Percentiles rank a stretch among this genome's conserved stretches.
phyloP scores from a whole-genome alignment of 108 stramenopile genomes.

The Cyclostephanos tholiformis region DNA sequence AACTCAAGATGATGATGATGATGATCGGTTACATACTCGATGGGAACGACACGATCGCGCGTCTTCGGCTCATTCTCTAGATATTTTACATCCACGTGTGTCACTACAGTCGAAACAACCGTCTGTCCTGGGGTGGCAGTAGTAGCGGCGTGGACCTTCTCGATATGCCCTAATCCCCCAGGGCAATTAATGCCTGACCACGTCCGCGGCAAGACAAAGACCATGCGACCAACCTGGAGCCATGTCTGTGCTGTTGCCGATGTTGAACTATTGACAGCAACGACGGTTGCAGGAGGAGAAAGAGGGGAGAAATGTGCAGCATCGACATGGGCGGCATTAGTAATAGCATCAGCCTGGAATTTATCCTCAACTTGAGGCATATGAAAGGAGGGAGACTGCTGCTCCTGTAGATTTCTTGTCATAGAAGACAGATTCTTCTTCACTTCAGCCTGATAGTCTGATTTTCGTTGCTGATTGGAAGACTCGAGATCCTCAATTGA shows the following conservation, averaged over 20 bases:
- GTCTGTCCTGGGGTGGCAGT: not conserved
- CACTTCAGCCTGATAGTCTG: not conserved
- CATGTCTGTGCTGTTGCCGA: not conserved
- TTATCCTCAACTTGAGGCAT: not conserved
- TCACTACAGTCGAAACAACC: not conserved
- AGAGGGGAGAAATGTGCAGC: not conserved
- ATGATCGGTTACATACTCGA: conserved; percentile 4
- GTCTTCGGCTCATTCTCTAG: not conserved
- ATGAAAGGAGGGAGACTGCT: not conserved
- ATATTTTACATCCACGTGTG: conserved; percentile 67
- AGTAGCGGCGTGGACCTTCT: conserved; percentile 25
- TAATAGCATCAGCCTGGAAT: not conserved
- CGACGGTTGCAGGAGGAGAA: not conserved
- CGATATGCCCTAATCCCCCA: conserved; percentile 60
- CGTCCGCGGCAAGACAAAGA: conserved; percentile 63
- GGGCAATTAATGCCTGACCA: conserved; percentile 74
- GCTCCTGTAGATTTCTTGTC: not conserved
- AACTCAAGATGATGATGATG: not conserved
- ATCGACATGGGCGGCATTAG: not conserved
- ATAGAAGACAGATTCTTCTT: not conserved
- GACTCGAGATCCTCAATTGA: conserved; percentile 45
- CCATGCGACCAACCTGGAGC: conserved; percentile 52
- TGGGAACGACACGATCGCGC: conserved; percentile 2
- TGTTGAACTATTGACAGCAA: not conserved
- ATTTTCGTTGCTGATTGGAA: not conserved